phyloP scores from a whole-genome alignment of 2,329 filamentous ascomycete species.

The Cladosporium sp. region DNA sequence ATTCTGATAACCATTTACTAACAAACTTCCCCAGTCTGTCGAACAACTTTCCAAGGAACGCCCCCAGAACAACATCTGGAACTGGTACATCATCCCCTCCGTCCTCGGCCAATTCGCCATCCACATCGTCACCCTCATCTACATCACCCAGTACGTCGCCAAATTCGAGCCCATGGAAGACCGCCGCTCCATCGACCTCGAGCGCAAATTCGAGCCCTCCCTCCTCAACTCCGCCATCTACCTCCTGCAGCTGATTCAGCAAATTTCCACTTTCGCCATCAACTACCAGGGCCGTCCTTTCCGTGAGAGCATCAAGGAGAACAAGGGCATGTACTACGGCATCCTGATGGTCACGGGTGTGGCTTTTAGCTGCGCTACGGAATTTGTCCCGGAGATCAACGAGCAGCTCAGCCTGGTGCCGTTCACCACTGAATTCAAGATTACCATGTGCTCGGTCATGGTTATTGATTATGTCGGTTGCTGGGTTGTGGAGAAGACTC shows the following conservation, averaged over 20 bases:
- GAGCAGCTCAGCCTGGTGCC: constrained; percentile 88
- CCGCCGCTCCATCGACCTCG: constrained; percentile 71
- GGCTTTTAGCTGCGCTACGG: constrained; percentile 90
- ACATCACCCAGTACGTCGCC: constrained; percentile 87
- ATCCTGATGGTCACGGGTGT: constrained; percentile 86
- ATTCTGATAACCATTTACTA: constrained; percentile 25
- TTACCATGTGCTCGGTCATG: constrained; percentile 82
- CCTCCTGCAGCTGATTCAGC: constrained; percentile 94
- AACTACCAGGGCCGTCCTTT: constrained; percentile 99
- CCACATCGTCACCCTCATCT: constrained; percentile 91
- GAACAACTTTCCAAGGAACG: constrained; percentile 95
- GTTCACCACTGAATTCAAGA: constrained; percentile 85
- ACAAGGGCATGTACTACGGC: constrained; percentile 97
- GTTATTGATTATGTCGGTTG: constrained; percentile 82
- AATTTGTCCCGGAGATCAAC: constrained; percentile 94
- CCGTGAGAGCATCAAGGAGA: constrained; percentile 92
- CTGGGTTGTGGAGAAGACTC: constrained; percentile 79
- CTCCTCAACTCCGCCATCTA: constrained; percentile 97
- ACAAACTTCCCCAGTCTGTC: constrained; percentile 63
- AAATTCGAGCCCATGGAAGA: constrained; percentile 68
- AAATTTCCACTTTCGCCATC: constrained; percentile 98
- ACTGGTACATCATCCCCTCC: constrained; percentile 96
- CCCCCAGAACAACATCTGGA: constrained; percentile 98
- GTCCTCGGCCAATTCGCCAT: constrained; percentile 96
- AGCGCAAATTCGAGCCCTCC: constrained; percentile 90